Base-by-base conservation (phyloP, 257 asterid species). In the Solanum habrochaites region DNA sequence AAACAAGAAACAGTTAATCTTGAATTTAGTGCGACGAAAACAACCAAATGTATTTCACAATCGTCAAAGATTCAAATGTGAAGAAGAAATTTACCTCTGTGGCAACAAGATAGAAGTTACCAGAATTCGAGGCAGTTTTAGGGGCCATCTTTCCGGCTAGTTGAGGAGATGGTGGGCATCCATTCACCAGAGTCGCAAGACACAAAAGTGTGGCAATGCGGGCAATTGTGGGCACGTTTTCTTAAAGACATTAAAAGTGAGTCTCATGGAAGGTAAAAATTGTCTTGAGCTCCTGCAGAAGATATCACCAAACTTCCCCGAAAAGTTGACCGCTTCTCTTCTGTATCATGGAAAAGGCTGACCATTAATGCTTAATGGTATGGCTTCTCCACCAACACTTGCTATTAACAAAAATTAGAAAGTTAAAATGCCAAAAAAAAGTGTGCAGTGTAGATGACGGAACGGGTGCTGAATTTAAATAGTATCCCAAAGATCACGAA, bases 191-290 rank as follows among this genome's bases (percentile, higher is more conserved):
- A 49, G 58, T 49, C 7, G 3, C 21, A 3, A 3, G 58, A 49
- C 58, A 15, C 5, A 20, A 20, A 49, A 49, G 58, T 49, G 58
- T 8, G 8, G 14, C 21, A 47, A 49, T 49, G 58, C 15, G 21
- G 93, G 96, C 94, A 2, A 94, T 95, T 85, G 99, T 95, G 12
- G 95, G 98, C 31, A 89, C 98, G 92, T 95, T 98, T 93, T 97
- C 11, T 94, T 94, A 64, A 97, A 95, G 2, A 98, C 98, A 86
- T 97, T n/a, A 97, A 62, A 95, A 92, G n/a, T 92, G 87, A 97
- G 90, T 77, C 99, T 94, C 75, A 97, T 92, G 87, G 98, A 90
- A 87, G 95, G n/a, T n/a, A 88, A 94, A 97, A 97, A 90, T 91
- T 94, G 82, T 95, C 98, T 66, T 89, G 93, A 83, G 91, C 20